Evolutionary conservation across 2,329 filamentous ascomycete genomes (phyloP), one percentile per base, ranked within the genome.

Genomic region (Hymenoscyphus infarciens): DNA sequence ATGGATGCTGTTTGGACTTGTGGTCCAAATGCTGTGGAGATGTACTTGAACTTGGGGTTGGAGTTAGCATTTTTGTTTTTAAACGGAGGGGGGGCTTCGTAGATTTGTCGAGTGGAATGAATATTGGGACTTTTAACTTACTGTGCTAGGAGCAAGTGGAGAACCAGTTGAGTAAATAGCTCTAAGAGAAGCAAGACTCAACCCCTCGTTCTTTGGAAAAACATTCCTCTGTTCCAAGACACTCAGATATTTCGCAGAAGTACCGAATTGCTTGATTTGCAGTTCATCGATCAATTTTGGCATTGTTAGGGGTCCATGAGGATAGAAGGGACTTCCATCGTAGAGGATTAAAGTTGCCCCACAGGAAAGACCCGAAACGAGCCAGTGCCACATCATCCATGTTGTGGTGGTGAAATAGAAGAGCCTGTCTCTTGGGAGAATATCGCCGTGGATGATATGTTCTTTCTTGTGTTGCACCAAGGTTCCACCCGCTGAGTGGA

Each of bases 321-420:
- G 90, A 57, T 83, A 83, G 80, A 98, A 98, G 0, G 95, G 95
- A 0, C 91, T 96, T 56, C 95, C 95, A 60, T 96, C 91, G 76
- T 97, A 99, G 3, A 98, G 82, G 22, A 98, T 83, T 13, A 98
- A 80, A 0, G 91, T 94, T 11, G 90, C 85, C 60, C 94, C 94
- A 33, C 86, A 87, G 10, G 93, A 90, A 3, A 98, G 85, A 5
- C 88, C 91, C 0, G 91, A 94, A 22, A 97, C 84, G 49, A 93
- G 87, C 93, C 94, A 98, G 75, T 98, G 94, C 92, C 93, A 97
- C 94, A 98, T 98, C 93, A 99, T 98, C 95, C 93, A 97, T 0
- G 92, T 96, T 11, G 89, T 92, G 3, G 93, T 97, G 1, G 92
- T 97, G 78, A 93, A 97, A 79, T 97, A 97, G 75, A 97, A 90